phyloP scores from a whole-genome alignment of 106 monocot genomes.

The Dioscorea alata region DNA sequence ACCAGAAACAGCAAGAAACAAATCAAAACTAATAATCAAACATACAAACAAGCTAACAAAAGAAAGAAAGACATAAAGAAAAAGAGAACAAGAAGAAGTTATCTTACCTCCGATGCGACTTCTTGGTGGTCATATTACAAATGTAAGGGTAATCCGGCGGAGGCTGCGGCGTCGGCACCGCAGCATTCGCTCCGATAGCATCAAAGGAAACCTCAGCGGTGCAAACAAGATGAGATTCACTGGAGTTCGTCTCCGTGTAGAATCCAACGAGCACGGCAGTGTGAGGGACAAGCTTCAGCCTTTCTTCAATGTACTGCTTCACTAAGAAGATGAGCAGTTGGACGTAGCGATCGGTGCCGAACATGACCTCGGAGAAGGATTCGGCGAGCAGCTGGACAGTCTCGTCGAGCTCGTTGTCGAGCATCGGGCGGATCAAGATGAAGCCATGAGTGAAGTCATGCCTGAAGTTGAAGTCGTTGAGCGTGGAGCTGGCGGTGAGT shows the following conservation, averaged over 20 bases:
- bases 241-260: constrained; percentile 22
- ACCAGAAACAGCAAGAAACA: too few species aligned
- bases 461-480: constrained; percentile 21
- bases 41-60: neutral
- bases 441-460: constrained; percentile 29
- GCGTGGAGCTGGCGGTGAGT: constrained; percentile 37
- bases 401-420: constrained; percentile 29
- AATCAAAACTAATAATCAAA: too few species aligned
- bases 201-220: constrained; percentile 78
- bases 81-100: neutral
- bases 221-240: constrained; percentile 34
- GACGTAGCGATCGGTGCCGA: constrained; percentile 18
- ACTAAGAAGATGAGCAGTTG: constrained; percentile 54
- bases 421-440: constrained; percentile 54
- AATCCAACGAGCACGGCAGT: constrained; percentile 57
- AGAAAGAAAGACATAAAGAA: constrained; percentile 1
- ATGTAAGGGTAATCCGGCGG: constrained; percentile 72
- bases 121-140: constrained; percentile 82
- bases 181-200: constrained; percentile 40
- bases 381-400: constrained; percentile 54
- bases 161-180: constrained; percentile 60
- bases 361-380: constrained; percentile 57
- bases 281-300: constrained; percentile 50
- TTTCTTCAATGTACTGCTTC: constrained; percentile 54
- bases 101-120: constrained; percentile 57